Percentiles rank a stretch among this genome's conserved stretches.
Evolutionary conservation across 768 basidiomycete species (phyloP).

Genomic region (Tephrocybe sp.): DNA sequence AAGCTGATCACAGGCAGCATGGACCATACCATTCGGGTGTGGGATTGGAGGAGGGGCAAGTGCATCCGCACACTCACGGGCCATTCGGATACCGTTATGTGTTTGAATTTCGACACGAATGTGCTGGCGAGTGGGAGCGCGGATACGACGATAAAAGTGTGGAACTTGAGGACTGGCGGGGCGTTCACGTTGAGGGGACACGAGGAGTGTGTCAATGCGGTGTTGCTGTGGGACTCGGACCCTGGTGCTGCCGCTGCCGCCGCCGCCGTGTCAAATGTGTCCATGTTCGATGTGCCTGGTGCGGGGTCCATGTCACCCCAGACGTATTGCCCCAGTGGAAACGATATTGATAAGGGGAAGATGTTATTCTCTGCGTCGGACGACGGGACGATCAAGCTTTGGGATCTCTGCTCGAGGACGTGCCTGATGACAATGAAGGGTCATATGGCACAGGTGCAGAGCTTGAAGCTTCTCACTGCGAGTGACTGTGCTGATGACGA

Average conservation of each 20-base stretch:
- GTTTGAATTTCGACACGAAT: slow-evolving; percentile 88
- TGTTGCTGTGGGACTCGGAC: slow-evolving; percentile 85
- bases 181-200: slow-evolving; percentile 94
- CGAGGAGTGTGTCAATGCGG: slow-evolving; percentile 94
- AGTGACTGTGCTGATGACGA: slow-evolving; percentile 48
- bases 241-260: slow-evolving; percentile 22
- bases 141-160: slow-evolving; percentile 92
- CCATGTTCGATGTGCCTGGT: slow-evolving; percentile 36
- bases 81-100: slow-evolving; percentile 90
- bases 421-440: slow-evolving; percentile 86
- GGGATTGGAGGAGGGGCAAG: slow-evolving; percentile 91
- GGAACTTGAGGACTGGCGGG: slow-evolving; percentile 90
- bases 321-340: slow-evolving; percentile 26
- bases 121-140: slow-evolving; percentile 91
- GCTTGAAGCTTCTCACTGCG: slow-evolving; percentile 74
- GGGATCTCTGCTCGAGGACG: slow-evolving; percentile 87
- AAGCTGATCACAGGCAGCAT: slow-evolving; percentile 96
- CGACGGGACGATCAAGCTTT: slow-evolving; percentile 89
- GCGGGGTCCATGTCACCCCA: slow-evolving; percentile 17
- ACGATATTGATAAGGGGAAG: slow-evolving; percentile 77
- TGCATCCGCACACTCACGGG: slow-evolving; percentile 88
- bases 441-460: slow-evolving; percentile 95
- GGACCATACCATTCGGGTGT: slow-evolving; percentile 94
- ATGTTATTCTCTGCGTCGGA: slow-evolving; percentile 98
- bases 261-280: slow-evolving; percentile 22